These are phyloP conservation scores for Pythium monospermum DNA, from an alignment of 352 stramenopile species.

Conservation along the genomic window DNA sequence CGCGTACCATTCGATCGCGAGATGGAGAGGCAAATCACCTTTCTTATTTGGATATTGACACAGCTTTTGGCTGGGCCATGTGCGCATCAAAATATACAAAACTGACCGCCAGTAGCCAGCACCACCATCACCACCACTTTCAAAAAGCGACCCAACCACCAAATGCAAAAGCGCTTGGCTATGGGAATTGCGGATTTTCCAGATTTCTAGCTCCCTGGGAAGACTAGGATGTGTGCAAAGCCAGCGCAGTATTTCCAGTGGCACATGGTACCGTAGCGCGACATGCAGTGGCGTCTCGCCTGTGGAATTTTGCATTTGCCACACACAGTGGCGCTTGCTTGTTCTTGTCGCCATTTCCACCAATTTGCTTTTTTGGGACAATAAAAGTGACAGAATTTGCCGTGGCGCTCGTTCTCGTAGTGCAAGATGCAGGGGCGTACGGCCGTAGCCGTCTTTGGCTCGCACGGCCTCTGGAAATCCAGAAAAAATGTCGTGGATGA, in stretches of 20 bases:
- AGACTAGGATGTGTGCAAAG: no score
- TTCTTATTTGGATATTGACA: constrained; percentile 31
- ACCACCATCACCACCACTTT: background rate
- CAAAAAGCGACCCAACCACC: constrained; percentile 31
- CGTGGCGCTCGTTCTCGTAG: constrained; percentile 32
- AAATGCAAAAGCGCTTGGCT: constrained; percentile 42
- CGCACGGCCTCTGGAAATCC: constrained; percentile 36
- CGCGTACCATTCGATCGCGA: constrained; percentile 36
- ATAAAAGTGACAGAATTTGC: constrained; percentile 27
- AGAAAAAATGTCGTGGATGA: constrained; percentile 34
- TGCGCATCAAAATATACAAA: constrained; percentile 37
- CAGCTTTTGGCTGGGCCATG: constrained; percentile 20
- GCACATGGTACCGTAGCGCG: constrained; percentile 8
- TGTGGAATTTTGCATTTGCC: constrained; percentile 15
- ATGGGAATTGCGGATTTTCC: constrained; percentile 27
- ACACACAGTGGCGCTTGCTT: constrained; percentile 4
- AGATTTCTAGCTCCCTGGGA: no score
- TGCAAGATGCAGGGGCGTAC: constrained; percentile 58
- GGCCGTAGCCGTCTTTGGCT: constrained; percentile 42
- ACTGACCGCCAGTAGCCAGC: constrained; percentile 27
- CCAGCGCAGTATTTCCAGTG: constrained; percentile 41
- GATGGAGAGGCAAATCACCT: constrained; percentile 45
- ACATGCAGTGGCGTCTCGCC: constrained; percentile 25
- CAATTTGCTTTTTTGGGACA: constrained; percentile 9
- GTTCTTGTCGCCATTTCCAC: background rate